These are phyloP conservation scores for Populus hybrid DNA, from an alignment of 441 rosid genomes.

Conservation along the genomic window DNA sequence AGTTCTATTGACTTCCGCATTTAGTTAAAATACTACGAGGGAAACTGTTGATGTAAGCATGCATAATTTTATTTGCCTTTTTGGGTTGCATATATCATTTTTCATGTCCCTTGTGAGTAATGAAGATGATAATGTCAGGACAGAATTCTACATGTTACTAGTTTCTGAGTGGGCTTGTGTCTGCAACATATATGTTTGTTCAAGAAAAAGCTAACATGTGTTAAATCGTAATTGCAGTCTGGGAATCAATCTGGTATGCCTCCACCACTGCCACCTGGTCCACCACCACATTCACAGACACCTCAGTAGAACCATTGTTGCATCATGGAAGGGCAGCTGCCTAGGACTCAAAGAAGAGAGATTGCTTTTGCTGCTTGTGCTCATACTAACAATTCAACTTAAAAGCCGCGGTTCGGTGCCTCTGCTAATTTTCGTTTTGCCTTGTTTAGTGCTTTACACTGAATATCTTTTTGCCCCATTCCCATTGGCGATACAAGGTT, in stretches of 20 bases:
- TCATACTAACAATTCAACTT: neutral
- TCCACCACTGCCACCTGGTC: conserved; percentile 54
- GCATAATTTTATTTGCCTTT: neutral
- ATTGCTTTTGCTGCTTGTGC: neutral
- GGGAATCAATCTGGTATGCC: conserved; percentile 60
- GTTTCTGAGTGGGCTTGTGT: neutral
- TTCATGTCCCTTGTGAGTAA: neutral
- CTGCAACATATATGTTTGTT: neutral
- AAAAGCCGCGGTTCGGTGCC: neutral
- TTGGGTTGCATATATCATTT: neutral
- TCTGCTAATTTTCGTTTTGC: neutral
- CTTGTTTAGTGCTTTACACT: neutral
- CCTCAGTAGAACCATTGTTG: conserved; percentile 22
- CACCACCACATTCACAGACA: conserved; percentile 56
- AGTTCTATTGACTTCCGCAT: neutral
- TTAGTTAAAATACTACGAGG: neutral
- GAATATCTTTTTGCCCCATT: neutral
- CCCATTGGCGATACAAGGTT: neutral
- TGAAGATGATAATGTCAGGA: neutral
- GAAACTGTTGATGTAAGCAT: neutral
- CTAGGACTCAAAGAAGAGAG: neutral
- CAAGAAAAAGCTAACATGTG: conserved; percentile 9
- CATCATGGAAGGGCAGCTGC: neutral
- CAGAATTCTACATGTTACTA: neutral
- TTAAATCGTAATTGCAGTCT: conserved; percentile 34